Percentiles rank a stretch among this genome's conserved stretches.
phyloP scores from a whole-genome alignment of 2,329 filamentous ascomycete genomes.

The Aspergillus pseudoterreus region DNA sequence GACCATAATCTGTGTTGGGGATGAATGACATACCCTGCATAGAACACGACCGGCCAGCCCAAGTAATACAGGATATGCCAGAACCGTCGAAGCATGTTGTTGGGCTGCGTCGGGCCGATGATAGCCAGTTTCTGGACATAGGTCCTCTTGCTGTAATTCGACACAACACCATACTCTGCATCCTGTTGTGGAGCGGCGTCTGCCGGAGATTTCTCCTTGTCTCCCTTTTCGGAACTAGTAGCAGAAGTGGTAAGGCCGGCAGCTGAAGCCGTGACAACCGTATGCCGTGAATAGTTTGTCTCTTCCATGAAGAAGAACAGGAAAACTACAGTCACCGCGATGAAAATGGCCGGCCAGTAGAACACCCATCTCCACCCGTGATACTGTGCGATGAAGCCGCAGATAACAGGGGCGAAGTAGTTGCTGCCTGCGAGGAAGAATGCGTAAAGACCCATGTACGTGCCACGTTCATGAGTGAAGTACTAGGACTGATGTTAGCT shows the following conservation, averaged over 20 bases:
- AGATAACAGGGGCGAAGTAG: constrained; percentile 44
- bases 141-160: constrained; percentile 25
- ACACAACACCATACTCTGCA: constrained; percentile 15
- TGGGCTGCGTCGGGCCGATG: constrained; percentile 23
- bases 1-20: too few species aligned
- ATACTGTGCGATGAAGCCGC: constrained; percentile 45
- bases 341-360: constrained; percentile 52
- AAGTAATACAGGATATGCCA: constrained; percentile 33
- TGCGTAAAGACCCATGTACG: constrained; percentile 40
- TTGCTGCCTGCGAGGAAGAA: constrained; percentile 41
- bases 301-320: constrained; percentile 56
- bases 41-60: constrained; percentile 39
- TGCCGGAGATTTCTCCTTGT: constrained; percentile 14
- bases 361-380: constrained; percentile 48
- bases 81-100: constrained; percentile 31
- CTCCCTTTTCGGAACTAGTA: constrained; percentile 10
- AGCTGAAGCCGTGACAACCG: constrained; percentile 9
- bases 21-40: constrained; percentile 22
- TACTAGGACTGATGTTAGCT: constrained; percentile 25
- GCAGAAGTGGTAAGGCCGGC: constrained; percentile 1
- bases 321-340: constrained; percentile 43
- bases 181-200: constrained; percentile 4
- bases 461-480: constrained; percentile 40
- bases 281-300: constrained; percentile 46
- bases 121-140: constrained; percentile 33